phyloP scores from a whole-genome alignment of 2,329 filamentous ascomycete genomes.

The Xylariaceae sp. region DNA sequence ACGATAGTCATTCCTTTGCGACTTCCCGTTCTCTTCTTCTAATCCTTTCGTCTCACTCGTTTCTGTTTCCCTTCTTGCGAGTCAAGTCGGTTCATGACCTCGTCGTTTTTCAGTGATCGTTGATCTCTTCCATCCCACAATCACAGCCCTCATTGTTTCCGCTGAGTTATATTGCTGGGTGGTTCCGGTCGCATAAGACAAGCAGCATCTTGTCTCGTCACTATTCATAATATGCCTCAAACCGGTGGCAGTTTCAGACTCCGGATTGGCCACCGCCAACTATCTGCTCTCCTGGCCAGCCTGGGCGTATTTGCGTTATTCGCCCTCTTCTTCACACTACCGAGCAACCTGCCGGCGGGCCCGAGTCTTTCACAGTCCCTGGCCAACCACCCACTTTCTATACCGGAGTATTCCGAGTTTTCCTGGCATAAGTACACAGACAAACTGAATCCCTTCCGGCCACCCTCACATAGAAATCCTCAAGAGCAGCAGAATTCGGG shows the following conservation, averaged over 20 bases:
- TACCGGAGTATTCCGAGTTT: conserved; percentile 42
- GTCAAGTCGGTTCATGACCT: too few relatives aligned
- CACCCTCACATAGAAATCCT: conserved; percentile 57
- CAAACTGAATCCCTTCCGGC: conserved; percentile 60
- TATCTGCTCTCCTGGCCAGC: conserved; percentile 47
- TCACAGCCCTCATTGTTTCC: not conserved
- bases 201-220: not conserved
- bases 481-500: conserved; percentile 73
- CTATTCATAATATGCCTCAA: conserved; percentile 38
- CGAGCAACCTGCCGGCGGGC: conserved; percentile 43
- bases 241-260: conserved; percentile 44
- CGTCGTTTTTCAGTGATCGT: too few relatives aligned
- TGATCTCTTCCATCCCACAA: too few relatives aligned
- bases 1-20: too few relatives aligned
- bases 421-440: conserved; percentile 46
- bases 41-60: too few relatives aligned
- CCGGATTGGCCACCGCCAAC: conserved; percentile 47
- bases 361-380: conserved; percentile 45
- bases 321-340: conserved; percentile 48
- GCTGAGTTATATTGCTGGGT: not conserved
- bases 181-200: not conserved
- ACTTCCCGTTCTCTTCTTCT: too few relatives aligned
- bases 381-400: conserved; percentile 45
- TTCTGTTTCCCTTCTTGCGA: too few relatives aligned
- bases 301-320: conserved; percentile 51